Conservation (phyloP, 768 basidiomycete species). For the Auriscalpium microsporum region DNA sequence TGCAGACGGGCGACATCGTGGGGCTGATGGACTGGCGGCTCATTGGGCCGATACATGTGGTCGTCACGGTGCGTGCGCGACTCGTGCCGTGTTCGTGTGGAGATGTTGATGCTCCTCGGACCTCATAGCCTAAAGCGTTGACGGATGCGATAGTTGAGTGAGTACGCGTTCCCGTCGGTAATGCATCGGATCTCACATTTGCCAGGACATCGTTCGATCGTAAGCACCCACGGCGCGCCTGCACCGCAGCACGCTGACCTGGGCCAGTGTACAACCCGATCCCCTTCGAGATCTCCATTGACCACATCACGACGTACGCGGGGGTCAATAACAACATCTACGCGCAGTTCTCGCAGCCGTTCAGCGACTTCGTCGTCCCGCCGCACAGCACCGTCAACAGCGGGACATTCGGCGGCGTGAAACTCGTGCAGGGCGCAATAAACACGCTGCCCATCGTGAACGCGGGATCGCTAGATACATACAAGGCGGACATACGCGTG, state of each 20-base stretch:
- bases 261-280: slow-evolving; percentile 34
- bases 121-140: too few relatives aligned
- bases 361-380: slow-evolving; percentile 12
- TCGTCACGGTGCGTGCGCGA: too few relatives aligned
- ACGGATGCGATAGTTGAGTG: too few relatives aligned
- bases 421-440: slow-evolving; percentile 13
- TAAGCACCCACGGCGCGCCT: too few relatives aligned
- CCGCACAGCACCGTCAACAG: slow-evolving; percentile 20
- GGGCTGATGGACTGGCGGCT: too few relatives aligned
- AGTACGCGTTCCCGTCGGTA: too few relatives aligned
- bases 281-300: slow-evolving; percentile 37
- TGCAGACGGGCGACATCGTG: too few relatives aligned
- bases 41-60: too few relatives aligned
- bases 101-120: too few relatives aligned
- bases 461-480: slow-evolving; percentile 11
- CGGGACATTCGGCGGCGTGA: slow-evolving; percentile 15
- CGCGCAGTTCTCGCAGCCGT: slow-evolving; percentile 17
- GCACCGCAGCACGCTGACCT: neutral
- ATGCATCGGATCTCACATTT: too few relatives aligned
- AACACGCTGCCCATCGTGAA: slow-evolving; percentile 14
- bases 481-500: slow-evolving; percentile 28
- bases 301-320: slow-evolving; percentile 27
- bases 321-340: slow-evolving; percentile 12
- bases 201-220: too few relatives aligned
- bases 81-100: too few relatives aligned